These are phyloP conservation scores for Tripterygium wilfordii DNA, from an alignment of 177 flowering plant genomes.

Conservation along the genomic window DNA sequence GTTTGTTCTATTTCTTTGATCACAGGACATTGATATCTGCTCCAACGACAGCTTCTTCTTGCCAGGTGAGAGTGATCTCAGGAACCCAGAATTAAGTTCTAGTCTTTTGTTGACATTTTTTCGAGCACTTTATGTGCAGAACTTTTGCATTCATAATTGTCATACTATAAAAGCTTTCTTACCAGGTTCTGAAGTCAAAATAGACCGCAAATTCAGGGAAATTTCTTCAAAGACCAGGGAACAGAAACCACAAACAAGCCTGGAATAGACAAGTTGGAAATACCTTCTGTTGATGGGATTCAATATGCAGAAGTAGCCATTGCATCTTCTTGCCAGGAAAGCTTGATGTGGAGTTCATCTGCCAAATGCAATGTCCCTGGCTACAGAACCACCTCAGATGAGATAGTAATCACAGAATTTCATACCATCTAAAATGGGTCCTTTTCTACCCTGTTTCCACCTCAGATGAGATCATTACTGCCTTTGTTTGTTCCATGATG, in stretches of 20 bases:
- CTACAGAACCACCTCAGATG: constrained; percentile 32
- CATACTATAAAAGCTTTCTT: no score
- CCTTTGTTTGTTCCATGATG: no score
- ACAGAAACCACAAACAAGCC: constrained; percentile 28
- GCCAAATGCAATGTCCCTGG: constrained; percentile 41
- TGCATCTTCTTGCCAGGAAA: constrained; percentile 32
- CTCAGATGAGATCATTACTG: no score
- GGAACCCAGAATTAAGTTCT: neutral
- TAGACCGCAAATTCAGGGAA: constrained; percentile 37
- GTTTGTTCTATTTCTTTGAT: no score
- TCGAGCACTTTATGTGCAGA: no score
- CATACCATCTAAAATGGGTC: constrained; percentile 34
- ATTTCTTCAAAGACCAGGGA: constrained; percentile 22
- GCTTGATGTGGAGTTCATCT: constrained; percentile 29
- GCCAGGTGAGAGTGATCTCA: constrained; percentile 23
- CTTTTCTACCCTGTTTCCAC: no score
- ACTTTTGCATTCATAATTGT: no score
- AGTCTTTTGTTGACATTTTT: no score
- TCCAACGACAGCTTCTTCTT: constrained; percentile 46
- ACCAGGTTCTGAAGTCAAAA: constrained; percentile 31
- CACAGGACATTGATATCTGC: constrained; percentile 42
- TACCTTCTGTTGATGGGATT: constrained; percentile 41
- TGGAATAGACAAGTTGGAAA: constrained; percentile 36
- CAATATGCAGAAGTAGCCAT: constrained; percentile 31
- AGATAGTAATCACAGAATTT: constrained; percentile 27